Evolutionary conservation across 257 asterid genomes (phyloP), one percentile per base, ranked within the genome.

Genomic region (Knoxia roxburghii): DNA sequence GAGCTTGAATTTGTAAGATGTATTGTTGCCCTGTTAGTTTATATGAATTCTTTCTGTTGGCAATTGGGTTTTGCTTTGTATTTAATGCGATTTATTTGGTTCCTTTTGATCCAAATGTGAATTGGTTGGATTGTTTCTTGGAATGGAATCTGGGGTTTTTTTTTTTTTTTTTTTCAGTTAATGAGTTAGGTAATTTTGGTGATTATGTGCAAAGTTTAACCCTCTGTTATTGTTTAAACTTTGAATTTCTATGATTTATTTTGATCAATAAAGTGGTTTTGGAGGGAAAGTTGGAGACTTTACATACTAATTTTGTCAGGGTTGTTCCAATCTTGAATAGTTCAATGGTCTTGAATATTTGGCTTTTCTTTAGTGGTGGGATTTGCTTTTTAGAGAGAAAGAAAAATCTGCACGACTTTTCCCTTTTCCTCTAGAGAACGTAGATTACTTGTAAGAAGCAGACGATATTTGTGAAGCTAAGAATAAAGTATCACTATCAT

Each of bases 341-440:
- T 66, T 78, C 65, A 33, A 65, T 43, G 71, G 64, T 71, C 73
- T 72, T 72, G 70, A 83, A 72, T 67, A 70, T 76, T 73, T 73
- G 70, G 53, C 60, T 57, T 72, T 79, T 55, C 53, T 68, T 72
- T 45, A 75, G 64, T 65, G 76, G 79, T 87, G 83, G 79, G 77
- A 71, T 72, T 79, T 77, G 51, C 72, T 75, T 73, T 76, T 70
- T 73, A 62, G 72, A 81, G 81, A 68, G 67, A 77, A 78, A 78
- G 82, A 77, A 75, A 86, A 82, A 86, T 85, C 86, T 82, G 78
- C 79, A 73, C 68, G 24, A 70, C 67, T 78, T 76, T 78, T 37
- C 51, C 85, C 59, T 75, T 69, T 76, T 71, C 48, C 73, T 64
- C 75, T 52, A 61, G 63, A 75, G 46, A 69, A 59, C 49, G 63